Percentiles rank a stretch among this genome's conserved stretches.
Conservation (phyloP, 179 eudicot genomes). For the Nepenthes alata region DNA sequence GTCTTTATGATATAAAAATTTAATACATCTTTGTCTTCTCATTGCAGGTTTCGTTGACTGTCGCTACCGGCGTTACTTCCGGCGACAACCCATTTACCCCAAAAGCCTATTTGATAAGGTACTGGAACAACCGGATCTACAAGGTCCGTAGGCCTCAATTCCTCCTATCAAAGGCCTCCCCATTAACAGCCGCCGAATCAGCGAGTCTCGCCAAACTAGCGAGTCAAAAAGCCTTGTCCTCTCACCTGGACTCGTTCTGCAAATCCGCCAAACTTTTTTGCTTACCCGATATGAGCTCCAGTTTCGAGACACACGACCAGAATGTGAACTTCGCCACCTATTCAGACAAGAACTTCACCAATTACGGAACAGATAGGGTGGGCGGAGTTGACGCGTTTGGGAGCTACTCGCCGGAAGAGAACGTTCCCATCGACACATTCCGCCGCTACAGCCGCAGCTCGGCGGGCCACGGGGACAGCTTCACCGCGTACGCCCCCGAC, state of each 20-base stretch:
- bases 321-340: conserved; percentile 42
- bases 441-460: conserved; percentile 58
- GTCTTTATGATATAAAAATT: too few relatives aligned
- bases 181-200: conserved; percentile 38
- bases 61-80: conserved; percentile 2
- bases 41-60: not conserved
- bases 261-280: conserved; percentile 55
- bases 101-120: conserved; percentile 37
- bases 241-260: conserved; percentile 54
- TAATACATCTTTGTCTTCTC: not conserved
- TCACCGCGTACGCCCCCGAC: conserved; percentile 40
- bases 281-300: conserved; percentile 22
- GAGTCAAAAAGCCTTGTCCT: conserved; percentile 28
- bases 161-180: conserved; percentile 55
- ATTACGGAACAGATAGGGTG: conserved; percentile 41
- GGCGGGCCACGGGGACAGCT: conserved; percentile 52
- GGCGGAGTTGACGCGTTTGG: conserved; percentile 56
- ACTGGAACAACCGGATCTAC: conserved; percentile 74
- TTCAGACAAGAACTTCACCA: conserved; percentile 45
- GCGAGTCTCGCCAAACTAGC: conserved; percentile 50
- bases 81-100: conserved; percentile 60
- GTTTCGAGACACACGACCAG: conserved; percentile 23
- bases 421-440: conserved; percentile 52
- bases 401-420: conserved; percentile 43
- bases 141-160: conserved; percentile 58